phyloP scores from a whole-genome alignment of 129 eudicot species.

The Arctium lappa region DNA sequence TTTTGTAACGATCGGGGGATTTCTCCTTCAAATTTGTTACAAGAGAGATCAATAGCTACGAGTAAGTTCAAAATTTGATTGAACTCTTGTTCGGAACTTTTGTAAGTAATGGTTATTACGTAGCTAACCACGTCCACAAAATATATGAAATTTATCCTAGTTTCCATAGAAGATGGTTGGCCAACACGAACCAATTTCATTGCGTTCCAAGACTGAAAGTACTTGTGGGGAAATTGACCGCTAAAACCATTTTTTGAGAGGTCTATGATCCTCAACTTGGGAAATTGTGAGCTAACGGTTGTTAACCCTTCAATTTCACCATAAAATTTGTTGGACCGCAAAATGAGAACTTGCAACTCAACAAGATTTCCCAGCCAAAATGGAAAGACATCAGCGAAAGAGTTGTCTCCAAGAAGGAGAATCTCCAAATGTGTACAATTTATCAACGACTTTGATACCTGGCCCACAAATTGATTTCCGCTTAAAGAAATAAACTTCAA shows the following conservation, averaged over 20 bases:
- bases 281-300: neutral
- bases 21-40: conserved; percentile 26
- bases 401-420: neutral
- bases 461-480: neutral
- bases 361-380: conserved; percentile 6
- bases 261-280: no score
- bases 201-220: conserved; percentile 4
- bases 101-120: neutral
- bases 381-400: neutral
- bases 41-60: conserved; percentile 27
- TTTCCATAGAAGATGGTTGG: neutral
- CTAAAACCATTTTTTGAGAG: conserved; percentile 7
- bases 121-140: neutral
- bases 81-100: neutral
- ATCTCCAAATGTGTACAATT: neutral
- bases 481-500: neutral
- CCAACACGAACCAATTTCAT: conserved; percentile 6
- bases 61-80: neutral
- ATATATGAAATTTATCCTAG: neutral
- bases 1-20: conserved; percentile 21
- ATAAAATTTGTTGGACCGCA: conserved; percentile 2
- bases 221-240: conserved; percentile 10
- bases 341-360: neutral
- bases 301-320: neutral
- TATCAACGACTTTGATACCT: neutral